Evolutionary conservation across 768 basidiomycete species (phyloP).

Genomic region (Boletus subcaerulescens): DNA sequence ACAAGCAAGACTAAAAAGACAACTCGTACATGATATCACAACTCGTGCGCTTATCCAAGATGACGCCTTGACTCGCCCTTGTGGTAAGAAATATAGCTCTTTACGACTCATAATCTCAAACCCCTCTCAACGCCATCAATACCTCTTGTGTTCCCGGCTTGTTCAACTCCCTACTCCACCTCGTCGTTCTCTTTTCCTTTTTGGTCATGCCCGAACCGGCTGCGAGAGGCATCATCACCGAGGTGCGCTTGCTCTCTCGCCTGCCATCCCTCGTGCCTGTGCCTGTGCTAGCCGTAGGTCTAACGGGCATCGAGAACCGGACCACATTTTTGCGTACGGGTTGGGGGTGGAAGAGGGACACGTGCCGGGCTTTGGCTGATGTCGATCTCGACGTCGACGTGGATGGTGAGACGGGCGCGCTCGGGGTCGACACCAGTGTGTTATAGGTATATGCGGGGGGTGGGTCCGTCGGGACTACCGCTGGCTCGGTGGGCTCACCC

Average conservation of each 20-base stretch:
- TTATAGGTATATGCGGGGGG: background rate
- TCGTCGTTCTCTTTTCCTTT: conserved; percentile 15
- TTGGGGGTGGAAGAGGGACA: conserved; percentile 14
- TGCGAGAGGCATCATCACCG: background rate
- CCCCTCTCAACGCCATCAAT: conserved; percentile 9
- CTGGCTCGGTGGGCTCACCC: too few species aligned
- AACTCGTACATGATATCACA: too few species aligned
- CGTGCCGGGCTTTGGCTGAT: background rate
- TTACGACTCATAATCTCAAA: background rate
- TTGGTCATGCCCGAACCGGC: background rate
- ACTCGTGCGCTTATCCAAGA: too few species aligned
- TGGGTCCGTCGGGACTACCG: background rate
- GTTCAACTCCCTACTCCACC: conserved; percentile 17
- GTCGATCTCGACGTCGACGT: too few species aligned
- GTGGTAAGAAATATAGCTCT: too few species aligned
- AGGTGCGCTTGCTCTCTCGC: conserved; percentile 1
- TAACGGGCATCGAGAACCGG: conserved; percentile 21
- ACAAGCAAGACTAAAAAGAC: too few species aligned
- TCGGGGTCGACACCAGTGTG: too few species aligned
- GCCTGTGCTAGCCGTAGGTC: background rate
- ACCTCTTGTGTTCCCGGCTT: conserved; percentile 25
- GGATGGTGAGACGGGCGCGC: too few species aligned
- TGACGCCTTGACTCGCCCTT: too few species aligned
- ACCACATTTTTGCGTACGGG: conserved; percentile 2
- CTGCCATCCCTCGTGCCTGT: background rate